Evolutionary conservation across 495 filamentous ascomycete species (phyloP).

Genomic region (Hyaloscypha finlandica): DNA sequence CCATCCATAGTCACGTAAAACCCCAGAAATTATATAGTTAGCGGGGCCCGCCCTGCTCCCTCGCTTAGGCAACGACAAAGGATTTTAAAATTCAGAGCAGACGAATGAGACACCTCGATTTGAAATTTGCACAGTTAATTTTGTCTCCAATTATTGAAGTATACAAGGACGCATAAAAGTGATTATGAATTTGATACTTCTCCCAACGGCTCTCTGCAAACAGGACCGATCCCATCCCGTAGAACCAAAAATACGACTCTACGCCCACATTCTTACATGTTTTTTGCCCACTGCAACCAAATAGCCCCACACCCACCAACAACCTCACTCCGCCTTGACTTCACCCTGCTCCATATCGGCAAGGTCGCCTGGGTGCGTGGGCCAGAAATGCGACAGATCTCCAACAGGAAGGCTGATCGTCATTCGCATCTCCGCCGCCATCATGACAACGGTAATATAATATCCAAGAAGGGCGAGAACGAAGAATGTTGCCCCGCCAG

Average conservation of each 20-base stretch:
- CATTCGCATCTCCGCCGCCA: slow-evolving; percentile 59
- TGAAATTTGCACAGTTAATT: too few relatives aligned
- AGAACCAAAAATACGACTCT: not conserved
- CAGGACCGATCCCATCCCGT: too few relatives aligned
- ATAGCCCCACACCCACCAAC: not conserved
- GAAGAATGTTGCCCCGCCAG: slow-evolving; percentile 51
- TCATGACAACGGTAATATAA: slow-evolving; percentile 57
- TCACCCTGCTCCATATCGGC: slow-evolving; percentile 36
- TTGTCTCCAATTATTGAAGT: too few relatives aligned
- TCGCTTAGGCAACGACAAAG: too few relatives aligned
- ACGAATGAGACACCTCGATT: too few relatives aligned
- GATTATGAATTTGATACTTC: too few relatives aligned
- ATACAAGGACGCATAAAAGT: too few relatives aligned
- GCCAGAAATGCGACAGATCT: slow-evolving; percentile 56
- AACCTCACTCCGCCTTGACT: not conserved
- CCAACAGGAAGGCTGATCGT: slow-evolving; percentile 53
- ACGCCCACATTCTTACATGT: not conserved
- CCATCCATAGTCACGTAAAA: too few relatives aligned
- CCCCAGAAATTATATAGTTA: too few relatives aligned
- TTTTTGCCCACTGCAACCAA: not conserved
- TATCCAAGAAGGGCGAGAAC: slow-evolving; percentile 52
- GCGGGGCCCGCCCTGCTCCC: too few relatives aligned
- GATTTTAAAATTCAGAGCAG: too few relatives aligned
- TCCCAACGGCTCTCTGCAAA: too few relatives aligned
- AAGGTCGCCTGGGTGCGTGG: slow-evolving; percentile 46